Evolutionary conservation across 208 protist genomes (phyloP), one percentile per base, ranked within the genome.

Genomic region (Blechomonas ayalai): DNA sequence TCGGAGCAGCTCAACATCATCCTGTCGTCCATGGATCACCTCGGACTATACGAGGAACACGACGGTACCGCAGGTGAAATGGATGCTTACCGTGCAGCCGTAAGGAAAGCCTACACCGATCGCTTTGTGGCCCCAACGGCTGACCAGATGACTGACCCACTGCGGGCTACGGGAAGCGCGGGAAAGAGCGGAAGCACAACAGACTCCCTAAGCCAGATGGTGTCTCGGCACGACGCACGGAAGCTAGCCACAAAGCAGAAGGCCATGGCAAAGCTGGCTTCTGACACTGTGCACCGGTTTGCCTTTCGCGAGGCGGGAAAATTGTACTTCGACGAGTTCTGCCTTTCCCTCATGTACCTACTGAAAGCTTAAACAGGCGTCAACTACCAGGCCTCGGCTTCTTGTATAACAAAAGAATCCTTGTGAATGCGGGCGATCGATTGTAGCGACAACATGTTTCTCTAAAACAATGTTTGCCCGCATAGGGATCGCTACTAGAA

Each of bases 241-340:
- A 58, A 56, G 7, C 48, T 36, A 9, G 40, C 5, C n/a, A 45
- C 56, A 36, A 22, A 38, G 1, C 52, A 58, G 9, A 35, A 67
- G 22, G 41, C 53, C 9, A 44, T 67, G 12, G 44, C 41, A 15
- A 31, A 52, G 19, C 57, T 46, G 1, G 41, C 73, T 5, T 48
- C 44, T 20, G 55, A 58, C 4, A 39, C 58, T 0, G 43, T 78
- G 15, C 20, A 38, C 23, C 46, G 42, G 10, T 88, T 71, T 32
- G 62, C 62, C 10, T 82, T 73, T 45, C 67, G 53, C 8, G 59
- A 61, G 9, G 50, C 44, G 15, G 59, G 46, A 0, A 57, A 44
- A 32, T 44, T 88, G 9, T 67, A 65, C 59, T 78, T 65, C 27
- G 79, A 83, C 36, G 79, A 88, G 61, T 82, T 83, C 33, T 77